Evolutionary conservation across 495 filamentous ascomycete genomes (phyloP).

Genomic region (Pyrenula massariospora): DNA sequence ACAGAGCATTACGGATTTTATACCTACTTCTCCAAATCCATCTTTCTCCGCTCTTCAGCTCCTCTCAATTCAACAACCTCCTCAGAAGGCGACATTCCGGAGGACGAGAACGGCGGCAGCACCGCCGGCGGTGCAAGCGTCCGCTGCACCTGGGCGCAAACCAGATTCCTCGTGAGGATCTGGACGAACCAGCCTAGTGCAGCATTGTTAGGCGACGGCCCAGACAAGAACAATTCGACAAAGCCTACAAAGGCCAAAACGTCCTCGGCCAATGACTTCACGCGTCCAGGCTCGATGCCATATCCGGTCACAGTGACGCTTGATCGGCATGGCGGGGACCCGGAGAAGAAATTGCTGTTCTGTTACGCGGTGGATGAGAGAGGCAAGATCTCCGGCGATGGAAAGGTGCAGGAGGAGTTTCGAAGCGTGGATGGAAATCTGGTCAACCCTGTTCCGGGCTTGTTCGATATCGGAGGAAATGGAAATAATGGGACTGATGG

Average conservation of each 20-base stretch:
- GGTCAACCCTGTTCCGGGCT: constrained; percentile 43
- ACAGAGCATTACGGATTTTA: constrained; percentile 93
- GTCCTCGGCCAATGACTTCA: constrained; percentile 40
- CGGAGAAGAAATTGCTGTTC: constrained; percentile 54
- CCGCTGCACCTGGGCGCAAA: constrained; percentile 71
- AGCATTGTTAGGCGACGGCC: constrained; percentile 21
- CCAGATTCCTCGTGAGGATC: constrained; percentile 79
- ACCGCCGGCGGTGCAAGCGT: constrained; percentile 45
- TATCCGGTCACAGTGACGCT: constrained; percentile 73
- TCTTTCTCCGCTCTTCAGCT: constrained; percentile 55
- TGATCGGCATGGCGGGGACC: constrained; percentile 67
- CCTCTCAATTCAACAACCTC: constrained; percentile 20
- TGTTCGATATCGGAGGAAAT: constrained; percentile 23
- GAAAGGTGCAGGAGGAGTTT: constrained; percentile 44
- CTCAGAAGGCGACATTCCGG: constrained; percentile 17
- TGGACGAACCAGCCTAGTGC: constrained; percentile 57
- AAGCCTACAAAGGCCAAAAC: constrained; percentile 5
- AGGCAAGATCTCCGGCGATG: constrained; percentile 35
- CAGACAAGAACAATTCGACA: constrained; percentile 10
- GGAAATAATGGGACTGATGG: constrained; percentile 11
- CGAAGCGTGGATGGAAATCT: constrained; percentile 46
- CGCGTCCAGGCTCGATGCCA: constrained; percentile 64
- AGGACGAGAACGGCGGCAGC: constrained; percentile 56
- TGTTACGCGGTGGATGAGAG: constrained; percentile 50
- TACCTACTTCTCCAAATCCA: constrained; percentile 78